Percentiles rank a stretch among this genome's conserved stretches.
Conservation (phyloP, 441 rosid genomes). For the Pelargonium australe region DNA sequence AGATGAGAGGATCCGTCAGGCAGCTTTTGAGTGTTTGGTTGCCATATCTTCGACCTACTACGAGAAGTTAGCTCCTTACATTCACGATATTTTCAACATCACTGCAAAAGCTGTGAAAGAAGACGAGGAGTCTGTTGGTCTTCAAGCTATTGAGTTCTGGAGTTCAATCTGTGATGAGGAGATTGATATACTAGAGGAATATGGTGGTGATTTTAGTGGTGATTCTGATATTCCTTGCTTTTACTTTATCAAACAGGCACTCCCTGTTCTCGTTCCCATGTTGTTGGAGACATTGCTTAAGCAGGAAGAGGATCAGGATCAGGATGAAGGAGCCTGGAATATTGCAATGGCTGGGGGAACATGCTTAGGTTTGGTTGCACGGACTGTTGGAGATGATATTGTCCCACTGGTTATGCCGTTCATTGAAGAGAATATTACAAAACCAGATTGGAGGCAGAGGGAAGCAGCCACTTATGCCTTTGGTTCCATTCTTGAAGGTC, state of each 20-base stretch:
- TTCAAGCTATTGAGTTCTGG: constrained; percentile 12
- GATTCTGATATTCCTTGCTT: constrained; percentile 11
- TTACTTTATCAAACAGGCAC: constrained; percentile 9
- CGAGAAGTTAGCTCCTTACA: constrained; percentile 5
- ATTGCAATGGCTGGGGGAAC: constrained; percentile 10
- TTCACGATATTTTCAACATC: constrained; percentile 10
- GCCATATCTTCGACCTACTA: constrained; percentile 7
- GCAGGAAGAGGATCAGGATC: constrained; percentile 11
- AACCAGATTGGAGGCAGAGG: constrained; percentile 10
- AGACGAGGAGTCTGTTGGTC: constrained; percentile 5
- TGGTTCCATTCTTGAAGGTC: constrained; percentile 8
- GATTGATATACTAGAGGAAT: constrained; percentile 9
- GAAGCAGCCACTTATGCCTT: constrained; percentile 13
- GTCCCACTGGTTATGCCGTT: constrained; percentile 7
- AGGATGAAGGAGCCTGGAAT: constrained; percentile 8
- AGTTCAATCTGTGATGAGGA: constrained; percentile 10
- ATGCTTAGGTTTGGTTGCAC: not conserved
- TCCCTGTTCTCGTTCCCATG: constrained; percentile 7
- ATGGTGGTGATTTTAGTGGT: constrained; percentile 2
- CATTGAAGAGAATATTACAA: constrained; percentile 7
- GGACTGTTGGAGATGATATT: constrained; percentile 8
- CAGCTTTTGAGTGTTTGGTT: constrained; percentile 12
- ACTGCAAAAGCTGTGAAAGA: constrained; percentile 4
- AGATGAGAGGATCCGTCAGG: constrained; percentile 5
- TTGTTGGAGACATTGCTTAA: not conserved